Base-by-base conservation (phyloP, 208 protist species). In the Jaenimonas drosophilae region DNA sequence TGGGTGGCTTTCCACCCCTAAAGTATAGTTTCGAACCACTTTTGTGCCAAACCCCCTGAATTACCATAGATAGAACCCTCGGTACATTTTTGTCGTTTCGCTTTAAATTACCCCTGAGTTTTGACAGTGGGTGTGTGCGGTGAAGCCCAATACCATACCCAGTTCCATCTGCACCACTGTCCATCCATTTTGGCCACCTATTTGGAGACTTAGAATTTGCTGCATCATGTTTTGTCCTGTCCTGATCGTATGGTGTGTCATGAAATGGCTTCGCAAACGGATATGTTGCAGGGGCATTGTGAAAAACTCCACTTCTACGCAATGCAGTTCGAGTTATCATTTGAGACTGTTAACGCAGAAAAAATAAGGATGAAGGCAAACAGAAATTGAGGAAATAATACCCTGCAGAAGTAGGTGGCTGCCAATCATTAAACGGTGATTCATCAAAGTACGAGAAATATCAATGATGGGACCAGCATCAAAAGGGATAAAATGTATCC, bases 11-110 rank as follows among this genome's bases (percentile, higher is more conserved):
- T 16, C 85, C 85, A 20, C 85, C 85, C 23, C 80, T 62, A 60
- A 90, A 93, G 57, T 93, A 93, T 3, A 93, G 52, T 50, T 90
- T 89, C 5, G 69, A 75, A 11, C 85, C 85, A 49, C 80, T 90
- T 49, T 93, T 93, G 62, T 93, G 85, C 78, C 80, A 90, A 31
- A 88, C 77, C 42, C 85, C 85, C 53, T 93, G 85, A 61, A 90
- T 88, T 80, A 93, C 90, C 80, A 90, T 93, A 23, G 41, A 73
- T 12, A 93, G 47, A 17, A 93, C 80, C 23, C 85, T 73, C 0
- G 85, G 85, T 11, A 90, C 60, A 51, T 90, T 64, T 16, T 39
- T 64, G 6, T 61, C 68, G 31, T 44, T 63, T 7, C 70, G 67
- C 14, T 69, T 64, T 32, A 90, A 49, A 59, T 90, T 93, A 19